phyloP scores from a whole-genome alignment of 306 rosid species.

The Gastrolobium villosum region DNA sequence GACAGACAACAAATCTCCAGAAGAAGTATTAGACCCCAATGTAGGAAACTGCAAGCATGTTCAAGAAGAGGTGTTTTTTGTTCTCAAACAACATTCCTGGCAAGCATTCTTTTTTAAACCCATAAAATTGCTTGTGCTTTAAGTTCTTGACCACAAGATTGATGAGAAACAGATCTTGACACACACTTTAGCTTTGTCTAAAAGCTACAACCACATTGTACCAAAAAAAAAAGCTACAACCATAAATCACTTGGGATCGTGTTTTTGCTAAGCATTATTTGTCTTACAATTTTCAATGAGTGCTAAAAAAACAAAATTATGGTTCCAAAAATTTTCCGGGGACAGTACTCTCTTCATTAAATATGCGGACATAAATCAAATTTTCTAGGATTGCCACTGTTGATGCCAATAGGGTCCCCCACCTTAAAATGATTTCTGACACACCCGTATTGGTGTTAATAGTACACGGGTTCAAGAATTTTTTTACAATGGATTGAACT shows the following conservation, averaged over 20 bases:
- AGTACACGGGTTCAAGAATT: too few relatives aligned
- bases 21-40: constrained; percentile 69
- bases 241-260: background rate
- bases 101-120: constrained; percentile 26
- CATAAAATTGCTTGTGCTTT: constrained; percentile 12
- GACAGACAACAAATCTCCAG: constrained; percentile 59
- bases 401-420: too few relatives aligned
- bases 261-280: background rate
- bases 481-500: too few relatives aligned
- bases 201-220: constrained; percentile 3
- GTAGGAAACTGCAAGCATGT: constrained; percentile 79
- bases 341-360: too few relatives aligned
- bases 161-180: constrained; percentile 9
- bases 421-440: too few relatives aligned
- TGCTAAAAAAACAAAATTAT: background rate
- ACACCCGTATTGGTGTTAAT: too few relatives aligned
- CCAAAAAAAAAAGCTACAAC: background rate
- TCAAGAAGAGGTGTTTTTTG: constrained; percentile 66
- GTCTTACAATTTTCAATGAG: background rate
- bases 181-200: constrained; percentile 40
- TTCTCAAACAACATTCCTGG: background rate
- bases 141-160: constrained; percentile 23
- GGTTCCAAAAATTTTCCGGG: background rate
- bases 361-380: too few relatives aligned
- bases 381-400: too few relatives aligned